Conservation (phyloP, 768 basidiomycete species). For the Trametes meyenii region DNA sequence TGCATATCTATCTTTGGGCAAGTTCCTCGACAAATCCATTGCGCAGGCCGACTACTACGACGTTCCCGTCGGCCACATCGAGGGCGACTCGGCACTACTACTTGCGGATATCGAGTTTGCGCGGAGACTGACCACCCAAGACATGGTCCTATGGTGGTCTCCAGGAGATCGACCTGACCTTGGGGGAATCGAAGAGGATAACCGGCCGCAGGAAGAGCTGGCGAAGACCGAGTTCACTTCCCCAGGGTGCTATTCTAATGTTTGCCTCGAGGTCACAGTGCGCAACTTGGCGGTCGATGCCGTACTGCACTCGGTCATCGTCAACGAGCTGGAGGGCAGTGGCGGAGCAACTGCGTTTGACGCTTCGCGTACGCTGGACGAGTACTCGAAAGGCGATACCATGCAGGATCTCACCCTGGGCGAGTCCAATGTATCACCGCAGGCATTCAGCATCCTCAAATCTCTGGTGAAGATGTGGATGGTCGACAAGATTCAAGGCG, state of each 20-base stretch:
- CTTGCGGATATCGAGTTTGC: conserved; percentile 92
- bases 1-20: conserved; percentile 77
- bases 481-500: conserved; percentile 76
- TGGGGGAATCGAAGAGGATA: conserved; percentile 91
- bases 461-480: conserved; percentile 91
- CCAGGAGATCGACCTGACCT: conserved; percentile 85
- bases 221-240: conserved; percentile 83
- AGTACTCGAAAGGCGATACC: conserved; percentile 75
- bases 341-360: conserved; percentile 94
- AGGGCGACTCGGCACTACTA: conserved; percentile 86
- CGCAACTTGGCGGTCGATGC: conserved; percentile 94
- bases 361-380: conserved; percentile 88
- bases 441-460: conserved; percentile 84
- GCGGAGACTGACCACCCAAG: conserved; percentile 81
- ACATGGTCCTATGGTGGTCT: conserved; percentile 97
- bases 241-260: conserved; percentile 89
- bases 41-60: conserved; percentile 90
- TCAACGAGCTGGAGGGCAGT: conserved; percentile 97
- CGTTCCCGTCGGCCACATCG: conserved; percentile 89
- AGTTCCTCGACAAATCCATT: conserved; percentile 79
- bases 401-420: conserved; percentile 79
- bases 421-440: conserved; percentile 84
- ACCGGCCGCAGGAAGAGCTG: conserved; percentile 72
- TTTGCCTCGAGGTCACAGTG: conserved; percentile 87
- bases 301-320: conserved; percentile 88